Base-by-base conservation (phyloP, 2,329 filamentous ascomycete species). In the Fusarium sarcochroum region DNA sequence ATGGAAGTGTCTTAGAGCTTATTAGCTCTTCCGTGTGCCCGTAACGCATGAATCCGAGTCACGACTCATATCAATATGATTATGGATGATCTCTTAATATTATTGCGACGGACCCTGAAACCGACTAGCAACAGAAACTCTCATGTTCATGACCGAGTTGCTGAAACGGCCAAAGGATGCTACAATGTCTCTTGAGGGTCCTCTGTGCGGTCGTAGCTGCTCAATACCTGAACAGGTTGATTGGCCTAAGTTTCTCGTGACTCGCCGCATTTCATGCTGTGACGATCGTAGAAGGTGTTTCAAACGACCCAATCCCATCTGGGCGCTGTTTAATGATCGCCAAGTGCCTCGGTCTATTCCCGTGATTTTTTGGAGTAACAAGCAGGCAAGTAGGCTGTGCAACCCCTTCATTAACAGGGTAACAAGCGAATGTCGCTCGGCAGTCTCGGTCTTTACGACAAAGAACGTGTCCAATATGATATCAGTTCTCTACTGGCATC, bases 281-380 rank as follows among this genome's bases (percentile, higher is more conserved):
- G 66, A 52, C 61, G 66, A 69, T 69, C 66, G 38, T 46, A 42
- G 32, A 45, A 58, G 42, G 61, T 66, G 51, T 49, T 37, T 60
- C 46, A 67, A 63, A 67, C 46, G 63, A 17, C 21, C 61, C 66
- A 66, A 69, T 58, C 57, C 42, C 25, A 46, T 64, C 52, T 56
- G 21, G 21, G 42, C 21, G 35, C 52, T 38, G 58, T 59, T 59
- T 47, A 59, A 32, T 68, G 66, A 70, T 69, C 53, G 51, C 11
- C 67, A 60, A 64, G 54, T 68, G 44, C 62, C 63, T 70, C 67
- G 66, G 67, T 57, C 63, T 67, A 44, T 69, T 69, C 66, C 67
- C 67, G 67, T 53, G 46, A 32, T 45, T 61, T 53, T 59, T 53
- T 59, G 30, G 41, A 56, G 41, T 25, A 48, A 25, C 38, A 41